Evolutionary conservation across 1,284 basidiomycete species (phyloP).

Genomic region (Phellinidium pouzarii): DNA sequence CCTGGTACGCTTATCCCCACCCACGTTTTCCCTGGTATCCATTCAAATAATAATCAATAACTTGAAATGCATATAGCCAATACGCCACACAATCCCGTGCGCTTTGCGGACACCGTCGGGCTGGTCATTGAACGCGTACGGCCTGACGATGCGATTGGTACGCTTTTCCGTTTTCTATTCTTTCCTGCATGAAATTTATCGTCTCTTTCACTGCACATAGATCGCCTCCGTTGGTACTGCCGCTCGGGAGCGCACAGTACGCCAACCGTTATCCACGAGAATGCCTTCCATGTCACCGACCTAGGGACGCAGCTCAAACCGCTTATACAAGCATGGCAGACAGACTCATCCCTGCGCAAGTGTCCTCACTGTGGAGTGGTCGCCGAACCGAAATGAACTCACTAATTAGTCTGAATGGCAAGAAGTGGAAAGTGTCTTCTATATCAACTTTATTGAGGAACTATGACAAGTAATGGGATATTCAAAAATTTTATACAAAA

Average conservation of each 20-base stretch:
- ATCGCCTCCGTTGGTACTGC: conserved; percentile 94
- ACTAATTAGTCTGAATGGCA: background rate
- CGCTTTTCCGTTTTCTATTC: conserved; percentile 18
- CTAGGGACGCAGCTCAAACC: conserved; percentile 93
- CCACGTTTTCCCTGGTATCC: background rate
- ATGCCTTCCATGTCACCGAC: conserved; percentile 84
- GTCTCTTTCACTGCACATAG: conserved; percentile 37
- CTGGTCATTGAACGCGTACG: conserved; percentile 92
- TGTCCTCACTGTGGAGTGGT: conserved; percentile 39
- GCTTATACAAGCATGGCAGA: conserved; percentile 75
- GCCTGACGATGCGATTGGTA: conserved; percentile 57
- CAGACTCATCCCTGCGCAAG: conserved; percentile 32
- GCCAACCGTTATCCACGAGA: conserved; percentile 84
- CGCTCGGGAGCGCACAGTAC: conserved; percentile 55
- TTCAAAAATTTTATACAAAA: too few species aligned
- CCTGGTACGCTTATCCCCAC: conserved; percentile 55
- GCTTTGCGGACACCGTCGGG: conserved; percentile 87
- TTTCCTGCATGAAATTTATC: background rate
- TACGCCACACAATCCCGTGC: conserved; percentile 91
- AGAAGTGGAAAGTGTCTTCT: background rate
- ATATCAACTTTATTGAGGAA: background rate
- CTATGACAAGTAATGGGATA: too few species aligned
- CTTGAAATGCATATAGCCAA: conserved; percentile 50
- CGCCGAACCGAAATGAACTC: conserved; percentile 29
- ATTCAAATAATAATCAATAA: background rate